phyloP scores from a whole-genome alignment of 1,139 yeast species.

The Petasospora fabianii region DNA sequence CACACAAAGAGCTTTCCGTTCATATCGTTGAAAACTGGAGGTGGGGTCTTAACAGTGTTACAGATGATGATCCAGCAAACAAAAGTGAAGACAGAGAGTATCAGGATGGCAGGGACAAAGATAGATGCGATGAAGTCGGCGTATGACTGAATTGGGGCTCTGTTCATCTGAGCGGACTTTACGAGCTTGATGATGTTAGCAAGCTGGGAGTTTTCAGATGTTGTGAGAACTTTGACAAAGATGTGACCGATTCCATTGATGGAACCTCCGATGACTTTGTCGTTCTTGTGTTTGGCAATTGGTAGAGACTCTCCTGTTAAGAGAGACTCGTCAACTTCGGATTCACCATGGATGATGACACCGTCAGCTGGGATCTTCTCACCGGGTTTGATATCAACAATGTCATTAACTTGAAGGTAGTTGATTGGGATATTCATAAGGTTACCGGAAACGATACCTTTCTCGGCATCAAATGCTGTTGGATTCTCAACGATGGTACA shows the following conservation, averaged over 20 bases:
- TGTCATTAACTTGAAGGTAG: constrained; percentile 71
- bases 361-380: constrained; percentile 94
- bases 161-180: constrained; percentile 81
- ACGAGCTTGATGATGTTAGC: constrained; percentile 85
- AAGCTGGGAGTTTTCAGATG: constrained; percentile 83
- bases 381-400: constrained; percentile 80
- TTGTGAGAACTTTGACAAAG: constrained; percentile 60
- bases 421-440: constrained; percentile 55
- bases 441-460: constrained; percentile 9
- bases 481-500: constrained; percentile 55
- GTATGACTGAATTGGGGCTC: constrained; percentile 87
- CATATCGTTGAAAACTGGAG: constrained; percentile 51
- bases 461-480: constrained; percentile 13
- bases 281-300: constrained; percentile 57
- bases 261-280: constrained; percentile 81
- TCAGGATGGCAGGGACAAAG: constrained; percentile 76
- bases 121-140: constrained; percentile 84
- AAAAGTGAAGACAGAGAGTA: constrained; percentile 63
- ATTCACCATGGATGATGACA: constrained; percentile 63
- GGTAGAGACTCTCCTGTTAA: constrained; percentile 90
- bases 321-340: constrained; percentile 84
- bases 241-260: constrained; percentile 76
- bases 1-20: constrained; percentile 67
- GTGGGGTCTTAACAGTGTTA: constrained; percentile 41
- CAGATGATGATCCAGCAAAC: constrained; percentile 57